Evolutionary conservation across 116 monocot species (phyloP), one percentile per base, ranked within the genome.

Genomic region (Papilionanthe hybrid): DNA sequence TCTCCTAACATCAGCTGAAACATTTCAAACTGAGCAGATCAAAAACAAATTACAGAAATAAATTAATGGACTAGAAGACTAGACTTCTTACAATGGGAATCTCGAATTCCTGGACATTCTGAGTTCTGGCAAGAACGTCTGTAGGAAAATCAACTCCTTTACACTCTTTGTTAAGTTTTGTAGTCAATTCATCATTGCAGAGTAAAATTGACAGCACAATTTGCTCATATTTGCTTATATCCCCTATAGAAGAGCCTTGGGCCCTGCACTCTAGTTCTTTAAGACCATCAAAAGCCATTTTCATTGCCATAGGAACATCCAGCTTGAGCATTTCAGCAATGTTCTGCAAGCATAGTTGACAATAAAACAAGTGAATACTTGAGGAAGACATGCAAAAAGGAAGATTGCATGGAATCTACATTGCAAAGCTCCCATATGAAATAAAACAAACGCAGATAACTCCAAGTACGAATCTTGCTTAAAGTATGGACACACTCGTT

Each of bases 271-370:
- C 84, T 2, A 93, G 90, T 85, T 86, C 89, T 65, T 84, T 87
- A 37, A 99, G 83, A 65, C 91, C 89, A 73, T 96, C 92, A 84
- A 94, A 90, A 74, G 95, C 90, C 53, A 93, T 88, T 81, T 95
- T 95, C 99, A 95, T 91, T 73, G 93, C 99, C 95, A 93, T 91
- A 3, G 99, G 89, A 75, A 79, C 89, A 93, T 99, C 91, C 80
- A 94, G 55, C 66, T 86, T 91, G 50, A 99, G 84, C 91, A 95
- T 89, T 89, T 99, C 99, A 50, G 86, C 90, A 84, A 95, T 88
- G 50, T 83, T 90, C 99, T 99, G 90, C 75, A 81, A 6, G 76
- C 27, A 50, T 53, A 58, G 5, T 69, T 45, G 47, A 60, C 55
- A 50, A 48, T 49, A 66, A 37, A 72, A 9, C 12, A 72, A 55